Evolutionary conservation across 768 basidiomycete genomes (phyloP), one percentile per base, ranked within the genome.

Genomic region (Punctularia strigosozonata): DNA sequence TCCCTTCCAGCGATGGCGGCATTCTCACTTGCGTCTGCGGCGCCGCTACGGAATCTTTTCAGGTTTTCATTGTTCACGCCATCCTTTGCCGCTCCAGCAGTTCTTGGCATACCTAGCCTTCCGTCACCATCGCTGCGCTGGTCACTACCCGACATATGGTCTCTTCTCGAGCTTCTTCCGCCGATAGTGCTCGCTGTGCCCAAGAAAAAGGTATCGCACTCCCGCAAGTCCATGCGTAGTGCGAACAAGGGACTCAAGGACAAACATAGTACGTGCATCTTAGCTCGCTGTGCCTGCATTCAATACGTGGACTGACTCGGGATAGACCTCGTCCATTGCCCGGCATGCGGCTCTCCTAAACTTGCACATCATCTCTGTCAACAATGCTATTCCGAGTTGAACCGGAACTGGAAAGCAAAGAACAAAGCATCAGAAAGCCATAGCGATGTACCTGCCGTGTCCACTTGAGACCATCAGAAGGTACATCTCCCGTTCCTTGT

Each of bases 201-300:
- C 19, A 97, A 97, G 63, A 83, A 81, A 57, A 92, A 92, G 62
- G 72, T 78, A 8, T 90, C 91, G 0, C 91, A 97, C 61, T 90
- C 88, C 17, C 71, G 86, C 37, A 98, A 98, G 59, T 73, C 81
- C n/a, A 94, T 94, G 90, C 72, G 92, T 30, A 78, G 77, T 45
- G 83, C 91, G 13, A 90, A 91, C 60, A 98, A 98, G 59, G 90
- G 91, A 1, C 62, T 95, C 50, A 88, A 91, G 58, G 91, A 97
- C 60, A 92, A 89, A 58, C 78, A 78, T 43, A 90, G 94, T 90
- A 51, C 44, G 77, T 60, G 14, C 6, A 7, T 17, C 14, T 47
- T 43, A 23, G 10, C 39, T 15, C 26, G 26, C 28, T 35, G 19
- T 38, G 31, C 34, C 22, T 25, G 17, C 23, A 1, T 37, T 19